Percentiles rank a stretch among this genome's conserved stretches.
Conservation (phyloP, 2,329 filamentous ascomycete genomes). For the Tolypocladium capitatum region DNA sequence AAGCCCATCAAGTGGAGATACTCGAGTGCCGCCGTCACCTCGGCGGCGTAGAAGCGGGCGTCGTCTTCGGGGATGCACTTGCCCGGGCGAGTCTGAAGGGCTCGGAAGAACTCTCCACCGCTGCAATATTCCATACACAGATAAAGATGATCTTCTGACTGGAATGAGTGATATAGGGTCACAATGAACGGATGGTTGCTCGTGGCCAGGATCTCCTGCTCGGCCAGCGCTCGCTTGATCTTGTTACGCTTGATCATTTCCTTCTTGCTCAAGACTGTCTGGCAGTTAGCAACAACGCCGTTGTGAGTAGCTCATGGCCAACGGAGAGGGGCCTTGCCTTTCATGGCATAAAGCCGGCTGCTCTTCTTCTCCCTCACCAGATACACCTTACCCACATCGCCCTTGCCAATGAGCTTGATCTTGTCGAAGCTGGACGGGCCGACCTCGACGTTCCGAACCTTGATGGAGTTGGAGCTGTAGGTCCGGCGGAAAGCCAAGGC, state of each 20-base stretch:
- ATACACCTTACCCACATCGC: slow-evolving; percentile 97
- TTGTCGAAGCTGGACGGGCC: slow-evolving; percentile 95
- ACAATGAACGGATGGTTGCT: slow-evolving; percentile 99
- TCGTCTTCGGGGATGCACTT: slow-evolving; percentile 97
- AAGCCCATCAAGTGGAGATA: slow-evolving; percentile 99
- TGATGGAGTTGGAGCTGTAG: slow-evolving; percentile 98
- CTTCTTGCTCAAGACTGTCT: slow-evolving; percentile 88
- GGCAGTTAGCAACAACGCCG: background rate
- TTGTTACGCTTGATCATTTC: slow-evolving; percentile 99
- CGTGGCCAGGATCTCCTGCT: slow-evolving; percentile 95
- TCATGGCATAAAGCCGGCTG: slow-evolving; percentile 91
- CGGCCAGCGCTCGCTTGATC: slow-evolving; percentile 94
- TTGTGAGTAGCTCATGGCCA: background rate
- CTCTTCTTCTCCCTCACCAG: slow-evolving; percentile 97
- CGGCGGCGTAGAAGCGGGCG: slow-evolving; percentile 90
- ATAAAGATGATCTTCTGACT: slow-evolving; percentile 96
- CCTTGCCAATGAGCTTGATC: slow-evolving; percentile 98
- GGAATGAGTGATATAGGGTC: slow-evolving; percentile 96
- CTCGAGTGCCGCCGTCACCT: slow-evolving; percentile 91
- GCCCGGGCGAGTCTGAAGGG: slow-evolving; percentile 86
- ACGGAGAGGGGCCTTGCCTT: slow-evolving; percentile 47
- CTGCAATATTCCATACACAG: slow-evolving; percentile 99
- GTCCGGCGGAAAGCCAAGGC: slow-evolving; percentile 77
- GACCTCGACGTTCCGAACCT: slow-evolving; percentile 93
- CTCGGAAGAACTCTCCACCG: slow-evolving; percentile 95